Base-by-base conservation (phyloP, 2,329 filamentous ascomycete genomes). In the Verticillium zaregamsianum region DNA sequence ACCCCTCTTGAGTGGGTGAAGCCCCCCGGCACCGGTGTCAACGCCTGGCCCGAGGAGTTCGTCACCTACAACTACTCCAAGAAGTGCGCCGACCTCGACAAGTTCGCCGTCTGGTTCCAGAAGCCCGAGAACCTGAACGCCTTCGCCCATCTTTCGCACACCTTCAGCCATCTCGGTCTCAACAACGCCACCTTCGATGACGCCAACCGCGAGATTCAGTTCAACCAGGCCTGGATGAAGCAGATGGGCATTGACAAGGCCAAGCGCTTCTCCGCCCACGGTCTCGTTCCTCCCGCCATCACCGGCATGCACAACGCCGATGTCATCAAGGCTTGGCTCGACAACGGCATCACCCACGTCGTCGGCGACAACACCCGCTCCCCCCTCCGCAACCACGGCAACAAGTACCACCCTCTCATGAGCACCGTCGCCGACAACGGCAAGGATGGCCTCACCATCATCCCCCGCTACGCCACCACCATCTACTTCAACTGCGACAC, bases 401-500 rank as follows among this genome's bases (percentile, higher is more conserved):
- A 79, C 73, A 63, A 72, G 15, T 84, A 82, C 72, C 86, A 83
- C 79, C 82, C 85, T 1, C 76, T 84, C 39, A 83, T 80, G 58
- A 83, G 79, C 57, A 86, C 74, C 3, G 76, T 80, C 0, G 77
- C 71, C 0, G 68, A 64, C 12, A 84, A 88, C 66, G 85, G 85
- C 0, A 84, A 81, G 65, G 80, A 73, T 52, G 85, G 86, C 1
- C 76, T 86, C 49, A 79, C 79, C 62, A 78, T 88, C 58, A 82
- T 85, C 68, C 84, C 84, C 5, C 82, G 86, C 55, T 88, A 81
- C 81, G 82, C 85, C 1, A 85, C 83, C 3, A 80, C 82, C 52
- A 87, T 88, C 63, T 88, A 87, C 75, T 88, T 85, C 77, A 87
- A 88, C 73, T 88, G 86, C 70, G 81, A 86, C 68, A 79, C 79